Percentiles rank a stretch among this genome's conserved stretches.
phyloP scores from a whole-genome alignment of 768 basidiomycete species.

The Mycena belliarum region DNA sequence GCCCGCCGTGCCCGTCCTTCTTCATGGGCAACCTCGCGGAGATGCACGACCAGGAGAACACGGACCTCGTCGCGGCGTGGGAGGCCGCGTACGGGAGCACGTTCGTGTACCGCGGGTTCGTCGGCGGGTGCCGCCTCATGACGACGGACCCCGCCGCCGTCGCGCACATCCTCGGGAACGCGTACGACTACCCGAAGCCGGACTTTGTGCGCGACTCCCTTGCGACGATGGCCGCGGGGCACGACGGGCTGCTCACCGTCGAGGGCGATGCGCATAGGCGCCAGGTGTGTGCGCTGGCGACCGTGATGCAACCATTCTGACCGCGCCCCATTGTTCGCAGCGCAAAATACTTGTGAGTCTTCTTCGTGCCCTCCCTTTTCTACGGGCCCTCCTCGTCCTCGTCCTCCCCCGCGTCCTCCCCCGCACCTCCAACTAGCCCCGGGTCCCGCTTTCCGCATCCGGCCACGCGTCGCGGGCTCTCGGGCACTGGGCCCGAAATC shows the following conservation, averaged over 20 bases:
- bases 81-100: constrained; percentile 45
- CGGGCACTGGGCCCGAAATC: not conserved
- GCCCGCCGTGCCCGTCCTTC: constrained; percentile 47
- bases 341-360: constrained; percentile 51
- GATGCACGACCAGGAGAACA: constrained; percentile 63
- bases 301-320: not conserved
- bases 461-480: not conserved
- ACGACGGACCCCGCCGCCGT: constrained; percentile 61
- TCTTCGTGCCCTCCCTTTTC: not conserved
- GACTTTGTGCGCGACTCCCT: constrained; percentile 54
- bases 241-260: constrained; percentile 49
- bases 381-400: too few species aligned
- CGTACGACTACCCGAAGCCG: constrained; percentile 64
- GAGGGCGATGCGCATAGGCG: constrained; percentile 59
- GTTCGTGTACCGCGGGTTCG: constrained; percentile 54
- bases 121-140: constrained; percentile 54
- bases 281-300: constrained; percentile 39
- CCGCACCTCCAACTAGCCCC: not conserved
- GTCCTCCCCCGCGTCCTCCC: too few species aligned
- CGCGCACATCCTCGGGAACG: constrained; percentile 55
- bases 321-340: too few species aligned
- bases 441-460: not conserved
- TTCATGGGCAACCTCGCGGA: constrained; percentile 55
- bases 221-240: constrained; percentile 51
- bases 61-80: constrained; percentile 48